Evolutionary conservation across 441 rosid genomes (phyloP).

Genomic region (Kokia cookei): DNA sequence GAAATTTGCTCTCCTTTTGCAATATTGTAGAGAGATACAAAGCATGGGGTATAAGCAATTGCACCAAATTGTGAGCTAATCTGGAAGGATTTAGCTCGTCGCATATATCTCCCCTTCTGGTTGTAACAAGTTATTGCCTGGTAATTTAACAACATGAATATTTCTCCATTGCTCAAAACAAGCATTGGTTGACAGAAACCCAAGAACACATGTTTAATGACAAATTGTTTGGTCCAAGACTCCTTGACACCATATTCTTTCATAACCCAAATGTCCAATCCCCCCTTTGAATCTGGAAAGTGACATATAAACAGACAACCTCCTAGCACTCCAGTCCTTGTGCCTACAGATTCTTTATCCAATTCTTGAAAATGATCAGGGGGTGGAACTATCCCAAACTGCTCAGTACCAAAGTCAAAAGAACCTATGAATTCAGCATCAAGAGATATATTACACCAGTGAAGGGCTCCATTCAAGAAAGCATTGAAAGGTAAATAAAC

Average conservation of each 20-base stretch:
- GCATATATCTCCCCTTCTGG: not conserved
- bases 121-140: conserved; percentile 3
- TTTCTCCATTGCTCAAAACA: no score
- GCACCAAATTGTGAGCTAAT: conserved; percentile 2
- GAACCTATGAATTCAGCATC: no score
- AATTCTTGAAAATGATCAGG: not conserved
- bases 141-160: not conserved
- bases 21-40: conserved; percentile 4
- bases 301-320: not conserved
- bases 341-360: not conserved
- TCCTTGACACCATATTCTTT: conserved; percentile 13
- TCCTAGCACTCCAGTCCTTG: conserved; percentile 8
- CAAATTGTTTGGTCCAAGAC: conserved; percentile 17
- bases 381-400: not conserved
- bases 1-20: conserved; percentile 14
- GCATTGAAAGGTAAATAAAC: no score
- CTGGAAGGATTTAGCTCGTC: conserved; percentile 4
- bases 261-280: conserved; percentile 13
- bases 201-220: conserved; percentile 1
- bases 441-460: no score
- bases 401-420: no score
- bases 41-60: conserved; percentile 5
- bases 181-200: no score
- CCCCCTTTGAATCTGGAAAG: not conserved
- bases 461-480: no score